A percentile compares a stretch with the other conserved stretches of the same genome.
Conservation (phyloP, 2,329 filamentous ascomycete genomes). For the Coniella vitis region DNA sequence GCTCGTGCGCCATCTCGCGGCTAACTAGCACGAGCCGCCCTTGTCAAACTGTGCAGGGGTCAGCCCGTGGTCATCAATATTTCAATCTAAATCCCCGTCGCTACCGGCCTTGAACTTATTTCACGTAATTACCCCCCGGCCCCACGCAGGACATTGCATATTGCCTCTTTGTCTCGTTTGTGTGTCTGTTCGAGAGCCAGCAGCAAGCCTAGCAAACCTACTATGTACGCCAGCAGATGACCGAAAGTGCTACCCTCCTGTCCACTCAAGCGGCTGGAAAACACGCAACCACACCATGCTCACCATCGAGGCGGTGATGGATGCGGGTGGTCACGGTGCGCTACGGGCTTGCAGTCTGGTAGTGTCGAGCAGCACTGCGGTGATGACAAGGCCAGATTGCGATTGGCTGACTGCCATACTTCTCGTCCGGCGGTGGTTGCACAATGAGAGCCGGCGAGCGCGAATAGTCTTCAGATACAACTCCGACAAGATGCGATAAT, state of each 20-base stretch:
- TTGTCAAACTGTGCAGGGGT: neutral
- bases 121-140: neutral
- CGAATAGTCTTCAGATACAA: too few species aligned
- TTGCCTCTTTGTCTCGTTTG: neutral
- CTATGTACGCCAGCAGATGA: neutral
- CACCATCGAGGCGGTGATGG: too few species aligned
- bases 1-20: neutral
- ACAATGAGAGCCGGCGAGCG: too few species aligned
- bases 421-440: too few species aligned
- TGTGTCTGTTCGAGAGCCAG: too few species aligned
- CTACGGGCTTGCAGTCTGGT: too few species aligned
- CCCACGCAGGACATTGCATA: constrained; percentile 1
- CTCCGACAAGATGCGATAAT: too few species aligned
- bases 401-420: too few species aligned
- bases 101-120: constrained; percentile 7
- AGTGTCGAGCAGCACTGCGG: too few species aligned
- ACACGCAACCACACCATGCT: neutral
- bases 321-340: too few species aligned
- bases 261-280: neutral
- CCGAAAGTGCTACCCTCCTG: neutral
- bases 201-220: neutral
- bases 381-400: too few species aligned
- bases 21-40: neutral
- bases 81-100: constrained; percentile 17
- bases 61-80: constrained; percentile 10